A percentile compares a stretch with the other conserved stretches of the same genome.
Evolutionary conservation across 352 stramenopile genomes (phyloP).

Genomic region (Pythium oligandrum): DNA sequence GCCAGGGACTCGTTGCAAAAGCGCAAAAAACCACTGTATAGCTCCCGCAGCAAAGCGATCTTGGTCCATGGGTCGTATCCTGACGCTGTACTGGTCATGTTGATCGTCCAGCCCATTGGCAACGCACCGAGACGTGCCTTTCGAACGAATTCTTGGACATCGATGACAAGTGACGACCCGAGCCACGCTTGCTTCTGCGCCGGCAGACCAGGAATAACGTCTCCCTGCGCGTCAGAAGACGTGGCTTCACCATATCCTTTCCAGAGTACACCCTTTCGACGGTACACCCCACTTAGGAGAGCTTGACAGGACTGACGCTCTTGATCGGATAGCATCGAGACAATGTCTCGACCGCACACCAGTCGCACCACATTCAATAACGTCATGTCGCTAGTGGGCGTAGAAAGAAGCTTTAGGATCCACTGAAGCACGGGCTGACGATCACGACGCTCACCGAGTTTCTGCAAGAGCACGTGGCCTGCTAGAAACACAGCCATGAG

Average conservation of each 20-base stretch:
- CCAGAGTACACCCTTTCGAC: slow-evolving; percentile 2
- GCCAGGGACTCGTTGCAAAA: no score
- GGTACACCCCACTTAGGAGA: neutral
- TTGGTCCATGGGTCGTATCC: neutral
- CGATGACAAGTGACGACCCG: slow-evolving; percentile 10
- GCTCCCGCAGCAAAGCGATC: neutral
- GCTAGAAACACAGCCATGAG: slow-evolving; percentile 78
- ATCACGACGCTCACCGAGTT: slow-evolving; percentile 47
- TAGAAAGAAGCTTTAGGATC: slow-evolving; percentile 66
- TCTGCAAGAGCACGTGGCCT: slow-evolving; percentile 50
- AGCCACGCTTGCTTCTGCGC: slow-evolving; percentile 13
- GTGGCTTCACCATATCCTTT: slow-evolving; percentile 1
- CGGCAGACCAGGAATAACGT: slow-evolving; percentile 14
- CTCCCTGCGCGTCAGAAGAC: slow-evolving; percentile 1
- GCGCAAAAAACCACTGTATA: no score
- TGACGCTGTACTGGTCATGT: no score
- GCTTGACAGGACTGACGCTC: neutral
- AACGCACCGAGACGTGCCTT: slow-evolving; percentile 5
- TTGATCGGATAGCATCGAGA: neutral
- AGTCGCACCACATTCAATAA: slow-evolving; percentile 60
- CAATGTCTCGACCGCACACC: slow-evolving; percentile 16
- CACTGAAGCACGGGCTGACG: slow-evolving; percentile 57
- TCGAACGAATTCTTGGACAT: slow-evolving; percentile 10
- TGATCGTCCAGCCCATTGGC: neutral
- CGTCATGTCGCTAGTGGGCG: slow-evolving; percentile 49